These are phyloP conservation scores for Neodidymelliopsis sp. DNA, from an alignment of 2,329 filamentous ascomycete genomes.

Conservation along the genomic window DNA sequence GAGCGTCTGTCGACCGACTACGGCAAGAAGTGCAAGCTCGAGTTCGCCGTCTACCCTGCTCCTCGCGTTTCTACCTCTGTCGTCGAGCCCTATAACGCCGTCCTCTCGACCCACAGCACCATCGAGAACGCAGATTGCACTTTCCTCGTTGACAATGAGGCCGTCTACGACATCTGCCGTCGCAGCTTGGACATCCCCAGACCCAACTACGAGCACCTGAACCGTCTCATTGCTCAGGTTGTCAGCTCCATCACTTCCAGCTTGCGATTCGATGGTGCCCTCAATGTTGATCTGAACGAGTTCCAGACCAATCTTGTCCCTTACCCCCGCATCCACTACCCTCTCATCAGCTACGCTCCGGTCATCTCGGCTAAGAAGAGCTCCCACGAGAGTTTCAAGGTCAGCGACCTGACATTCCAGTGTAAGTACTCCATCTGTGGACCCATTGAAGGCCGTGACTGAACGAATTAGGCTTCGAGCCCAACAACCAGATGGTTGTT, in stretches of 20 bases:
- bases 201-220: conserved; percentile 74
- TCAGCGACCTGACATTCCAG: conserved; percentile 77
- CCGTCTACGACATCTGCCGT: conserved; percentile 77
- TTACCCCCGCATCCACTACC: conserved; percentile 77
- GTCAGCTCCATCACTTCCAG: conserved; percentile 78
- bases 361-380: conserved; percentile 78
- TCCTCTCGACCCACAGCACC: conserved; percentile 76
- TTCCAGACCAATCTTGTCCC: conserved; percentile 80
- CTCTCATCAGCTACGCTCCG: conserved; percentile 75
- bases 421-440: conserved; percentile 54
- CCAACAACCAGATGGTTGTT: conserved; percentile 81
- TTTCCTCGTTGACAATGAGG: conserved; percentile 79
- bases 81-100: conserved; percentile 77
- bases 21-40: conserved; percentile 79
- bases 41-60: conserved; percentile 76
- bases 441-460: conserved; percentile 23
- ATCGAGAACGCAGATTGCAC: conserved; percentile 81
- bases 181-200: conserved; percentile 74
- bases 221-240: conserved; percentile 76
- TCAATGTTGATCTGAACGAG: conserved; percentile 78
- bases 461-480: conserved; percentile 68
- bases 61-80: conserved; percentile 74
- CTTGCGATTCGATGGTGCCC: conserved; percentile 74
- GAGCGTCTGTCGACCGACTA: conserved; percentile 77
- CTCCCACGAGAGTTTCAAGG: conserved; percentile 87